Conservation (phyloP, 441 rosid genomes). For the Populus hybrid region DNA sequence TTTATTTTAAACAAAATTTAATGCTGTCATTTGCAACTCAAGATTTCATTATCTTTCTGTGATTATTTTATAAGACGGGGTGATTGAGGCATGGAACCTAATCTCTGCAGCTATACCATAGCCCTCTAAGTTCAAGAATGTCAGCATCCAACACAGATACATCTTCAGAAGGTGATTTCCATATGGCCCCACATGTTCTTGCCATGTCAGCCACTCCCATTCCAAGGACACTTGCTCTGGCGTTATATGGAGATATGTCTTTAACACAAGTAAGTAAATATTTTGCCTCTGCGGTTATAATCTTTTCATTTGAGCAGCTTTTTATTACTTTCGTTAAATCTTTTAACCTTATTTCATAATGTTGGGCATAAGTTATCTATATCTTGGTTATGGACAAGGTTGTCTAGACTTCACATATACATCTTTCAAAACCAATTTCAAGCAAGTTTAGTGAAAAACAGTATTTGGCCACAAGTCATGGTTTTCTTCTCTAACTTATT, state of each 20-base stretch:
- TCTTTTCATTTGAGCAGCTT: background rate
- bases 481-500: background rate
- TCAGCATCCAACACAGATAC: slow-evolving; percentile 33
- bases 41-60: slow-evolving; percentile 11
- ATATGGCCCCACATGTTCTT: slow-evolving; percentile 96
- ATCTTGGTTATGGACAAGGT: no score
- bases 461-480: background rate
- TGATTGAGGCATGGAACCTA: slow-evolving; percentile 17
- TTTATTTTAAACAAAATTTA: background rate
- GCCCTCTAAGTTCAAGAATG: slow-evolving; percentile 46
- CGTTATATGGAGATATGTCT: slow-evolving; percentile 86
- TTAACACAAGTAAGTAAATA: slow-evolving; percentile 65
- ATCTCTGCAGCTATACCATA: slow-evolving; percentile 57
- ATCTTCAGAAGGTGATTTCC: slow-evolving; percentile 44
- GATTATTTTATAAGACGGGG: background rate
- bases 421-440: background rate
- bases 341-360: no score
- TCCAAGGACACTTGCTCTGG: slow-evolving; percentile 95
- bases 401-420: no score
- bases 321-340: background rate
- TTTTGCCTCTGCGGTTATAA: background rate
- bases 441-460: no score
- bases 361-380: background rate
- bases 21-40: background rate
- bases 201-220: slow-evolving; percentile 98